Conservation (phyloP, 495 filamentous ascomycete genomes). For the Polyplosphaeria fusca region DNA sequence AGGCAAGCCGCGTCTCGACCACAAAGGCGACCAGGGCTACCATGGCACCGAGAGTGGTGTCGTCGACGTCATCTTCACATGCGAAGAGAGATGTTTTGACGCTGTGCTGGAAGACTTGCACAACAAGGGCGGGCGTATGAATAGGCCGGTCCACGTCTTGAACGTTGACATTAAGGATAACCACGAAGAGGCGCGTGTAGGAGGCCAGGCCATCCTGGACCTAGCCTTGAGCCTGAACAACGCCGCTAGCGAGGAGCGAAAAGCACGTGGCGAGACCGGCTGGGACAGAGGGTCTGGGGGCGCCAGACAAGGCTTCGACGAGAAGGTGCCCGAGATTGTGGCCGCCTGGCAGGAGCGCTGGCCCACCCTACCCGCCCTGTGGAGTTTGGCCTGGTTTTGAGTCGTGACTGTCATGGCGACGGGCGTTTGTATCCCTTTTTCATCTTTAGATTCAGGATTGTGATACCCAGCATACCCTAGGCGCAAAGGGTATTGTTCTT, state of each 20-base stretch:
- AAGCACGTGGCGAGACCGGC: conserved; percentile 54
- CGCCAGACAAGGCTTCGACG: conserved; percentile 77
- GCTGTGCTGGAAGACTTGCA: conserved; percentile 93
- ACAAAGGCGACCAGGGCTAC: conserved; percentile 34
- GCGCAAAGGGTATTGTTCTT: too few relatives aligned
- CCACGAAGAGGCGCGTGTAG: conserved; percentile 89
- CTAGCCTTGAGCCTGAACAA: conserved; percentile 81
- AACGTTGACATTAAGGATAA: conserved; percentile 99
- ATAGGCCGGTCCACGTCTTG: conserved; percentile 92
- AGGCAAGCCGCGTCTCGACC: conserved; percentile 71
- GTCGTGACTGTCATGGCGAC: too few relatives aligned
- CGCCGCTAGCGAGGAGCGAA: conserved; percentile 74
- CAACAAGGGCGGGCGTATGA: conserved; percentile 75
- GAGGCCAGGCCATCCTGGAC: conserved; percentile 88
- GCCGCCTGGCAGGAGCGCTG: conserved; percentile 96
- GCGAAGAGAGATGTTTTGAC: conserved; percentile 98
- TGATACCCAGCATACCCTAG: too few relatives aligned
- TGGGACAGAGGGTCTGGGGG: conserved; percentile 69
- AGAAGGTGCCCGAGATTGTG: conserved; percentile 86
- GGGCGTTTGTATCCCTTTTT: too few relatives aligned
- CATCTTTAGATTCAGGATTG: too few relatives aligned
- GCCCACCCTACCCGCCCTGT: conserved; percentile 84
- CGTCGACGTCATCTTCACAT: conserved; percentile 94
- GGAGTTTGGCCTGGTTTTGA: conserved; percentile 94
- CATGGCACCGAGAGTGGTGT: conserved; percentile 84